Evolutionary conservation across 2,329 filamentous ascomycete species (phyloP), one percentile per base, ranked within the genome.

Genomic region (Chaetomium olivaceum): DNA sequence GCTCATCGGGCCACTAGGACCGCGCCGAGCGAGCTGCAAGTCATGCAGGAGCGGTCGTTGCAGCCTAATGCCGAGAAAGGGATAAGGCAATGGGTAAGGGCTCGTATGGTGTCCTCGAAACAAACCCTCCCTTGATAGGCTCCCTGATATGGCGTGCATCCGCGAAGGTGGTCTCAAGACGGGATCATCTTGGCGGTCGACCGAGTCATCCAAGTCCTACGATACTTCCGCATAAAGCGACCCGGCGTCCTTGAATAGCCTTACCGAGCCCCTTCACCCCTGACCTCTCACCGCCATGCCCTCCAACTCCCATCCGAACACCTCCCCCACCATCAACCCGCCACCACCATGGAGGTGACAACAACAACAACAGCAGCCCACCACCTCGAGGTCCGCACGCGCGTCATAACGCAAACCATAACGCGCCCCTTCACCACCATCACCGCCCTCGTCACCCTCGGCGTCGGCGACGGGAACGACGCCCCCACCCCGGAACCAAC

Each of bases 381-480:
- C 39, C 39, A n/a, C 4, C 48, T 69, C 54, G 25, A 61, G 43
- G n/a, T 16, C 56, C 66, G 66, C 51, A 62, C 51, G 7, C 66
- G 65, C 12, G 70, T 79, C 54, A 71, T 80, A 51, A 79, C 77
- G 19, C 78, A 80, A 70, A 79, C 74, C 4, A 72, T 80, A 33
- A 71, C 71, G 16, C 71, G 75, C 8, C 70, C 74, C 4, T 71
- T 70, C 39, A 77, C 77, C 48, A 80, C 78, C n/a, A 75, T 78
- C 63, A 76, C 74, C 12, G 75, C 77, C 4, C 57, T 74, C 60
- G 74, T 80, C 67, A 78, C 77, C 9, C 71, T 74, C 21, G 73
- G 73, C 27, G 65, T 27, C 61, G 66, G 25, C 31, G 14, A 11
- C 36, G 14, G 12, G 9, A 5, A 39, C 67, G 58, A n/a, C 23